phyloP scores from a whole-genome alignment of 1,284 basidiomycete species.

The Malassezia arunalokei region DNA sequence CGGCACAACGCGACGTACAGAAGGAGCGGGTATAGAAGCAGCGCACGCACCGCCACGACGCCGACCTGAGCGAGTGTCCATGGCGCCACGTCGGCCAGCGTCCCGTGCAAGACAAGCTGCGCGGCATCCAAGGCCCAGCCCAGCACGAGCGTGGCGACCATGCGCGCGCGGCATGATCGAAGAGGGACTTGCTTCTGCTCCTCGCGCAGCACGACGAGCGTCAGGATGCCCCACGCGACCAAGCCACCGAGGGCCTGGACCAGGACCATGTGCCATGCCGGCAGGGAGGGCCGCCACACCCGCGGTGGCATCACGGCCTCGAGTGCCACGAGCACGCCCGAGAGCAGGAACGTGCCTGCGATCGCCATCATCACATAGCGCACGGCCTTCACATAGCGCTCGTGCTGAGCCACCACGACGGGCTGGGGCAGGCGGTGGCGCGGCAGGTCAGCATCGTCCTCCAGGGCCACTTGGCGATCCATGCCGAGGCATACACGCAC shows the following conservation, averaged over 20 bases:
- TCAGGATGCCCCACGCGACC: conserved; percentile 27
- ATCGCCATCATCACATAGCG: background rate
- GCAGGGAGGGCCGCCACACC: conserved; percentile 30
- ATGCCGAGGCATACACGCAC: background rate
- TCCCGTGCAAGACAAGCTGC: conserved; percentile 12
- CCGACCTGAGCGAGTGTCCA: conserved; percentile 32
- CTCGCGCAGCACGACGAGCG: conserved; percentile 29
- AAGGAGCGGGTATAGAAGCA: conserved; percentile 19
- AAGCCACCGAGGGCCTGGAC: conserved; percentile 31
- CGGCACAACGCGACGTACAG: background rate
- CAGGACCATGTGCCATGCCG: conserved; percentile 27
- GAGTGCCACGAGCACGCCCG: conserved; percentile 32
- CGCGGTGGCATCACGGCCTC: conserved; percentile 34
- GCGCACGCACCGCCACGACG: conserved; percentile 24
- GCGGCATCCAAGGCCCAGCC: conserved; percentile 22
- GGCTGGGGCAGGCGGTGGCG: conserved; percentile 3
- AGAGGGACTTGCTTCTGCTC: conserved; percentile 24
- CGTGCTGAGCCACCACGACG: conserved; percentile 4
- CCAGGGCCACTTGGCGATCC: conserved; percentile 2
- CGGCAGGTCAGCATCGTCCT: background rate
- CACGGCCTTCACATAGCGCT: background rate
- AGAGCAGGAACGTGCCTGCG: conserved; percentile 25
- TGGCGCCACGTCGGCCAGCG: conserved; percentile 18
- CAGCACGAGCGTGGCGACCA: conserved; percentile 16
- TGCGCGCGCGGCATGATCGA: conserved; percentile 31